Conservation (phyloP, 208 protist genomes). For the Wallacemonas sp. region DNA sequence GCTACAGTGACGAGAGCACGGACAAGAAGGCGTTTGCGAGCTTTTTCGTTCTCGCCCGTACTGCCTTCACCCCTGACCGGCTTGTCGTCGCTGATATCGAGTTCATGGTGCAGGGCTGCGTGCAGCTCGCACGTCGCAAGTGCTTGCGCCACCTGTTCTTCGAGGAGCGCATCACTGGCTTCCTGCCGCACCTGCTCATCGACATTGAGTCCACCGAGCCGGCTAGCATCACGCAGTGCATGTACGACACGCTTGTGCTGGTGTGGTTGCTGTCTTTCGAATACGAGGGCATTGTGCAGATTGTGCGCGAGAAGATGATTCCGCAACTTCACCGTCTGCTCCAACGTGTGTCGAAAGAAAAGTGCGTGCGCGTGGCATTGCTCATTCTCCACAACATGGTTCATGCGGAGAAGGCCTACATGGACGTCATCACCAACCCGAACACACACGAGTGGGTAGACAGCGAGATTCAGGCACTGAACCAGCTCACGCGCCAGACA, state of each 20-base stretch:
- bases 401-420: constrained; percentile 68
- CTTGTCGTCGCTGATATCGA: constrained; percentile 60
- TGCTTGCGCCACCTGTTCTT: constrained; percentile 73
- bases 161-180: constrained; percentile 49
- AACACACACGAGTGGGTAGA: constrained; percentile 44
- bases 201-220: constrained; percentile 78
- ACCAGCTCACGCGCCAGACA: constrained; percentile 17
- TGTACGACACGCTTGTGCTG: constrained; percentile 81
- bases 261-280: constrained; percentile 86
- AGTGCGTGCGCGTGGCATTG: constrained; percentile 89
- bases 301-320: constrained; percentile 76
- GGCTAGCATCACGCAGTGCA: constrained; percentile 78
- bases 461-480: constrained; percentile 31
- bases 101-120: constrained; percentile 76
- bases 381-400: constrained; percentile 86
- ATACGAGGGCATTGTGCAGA: constrained; percentile 70
- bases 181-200: constrained; percentile 78
- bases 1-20: constrained; percentile 44
- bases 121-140: constrained; percentile 75
- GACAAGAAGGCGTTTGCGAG: constrained; percentile 42
- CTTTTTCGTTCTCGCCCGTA: constrained; percentile 59
- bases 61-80: constrained; percentile 52
- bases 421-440: constrained; percentile 48
- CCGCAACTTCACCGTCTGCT: constrained; percentile 86
- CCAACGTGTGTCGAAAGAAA: constrained; percentile 90